These are phyloP conservation scores for Coemansia sp. DNA, from an alignment of 192 early-diverging fungal genomes.

Conservation along the genomic window DNA sequence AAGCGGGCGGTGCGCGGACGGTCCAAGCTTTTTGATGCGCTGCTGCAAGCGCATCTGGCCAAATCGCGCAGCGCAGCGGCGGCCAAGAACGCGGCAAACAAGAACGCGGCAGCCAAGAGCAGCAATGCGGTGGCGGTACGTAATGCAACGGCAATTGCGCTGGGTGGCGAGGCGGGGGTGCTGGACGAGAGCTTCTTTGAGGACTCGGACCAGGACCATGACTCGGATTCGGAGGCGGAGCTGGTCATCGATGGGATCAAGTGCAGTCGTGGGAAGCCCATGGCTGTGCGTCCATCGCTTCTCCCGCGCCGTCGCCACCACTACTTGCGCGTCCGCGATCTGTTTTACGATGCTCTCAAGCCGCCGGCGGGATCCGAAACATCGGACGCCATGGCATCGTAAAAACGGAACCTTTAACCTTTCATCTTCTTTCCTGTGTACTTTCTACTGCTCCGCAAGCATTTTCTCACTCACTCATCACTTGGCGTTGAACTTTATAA, in stretches of 20 bases:
- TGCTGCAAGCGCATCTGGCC: conserved; percentile 74
- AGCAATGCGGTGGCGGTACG: conserved; percentile 42
- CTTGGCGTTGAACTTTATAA: no score
- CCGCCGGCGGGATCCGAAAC: conserved; percentile 33
- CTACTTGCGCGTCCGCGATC: conserved; percentile 62
- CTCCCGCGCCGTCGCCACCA: conserved; percentile 62
- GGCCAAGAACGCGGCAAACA: conserved; percentile 38
- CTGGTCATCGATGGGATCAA: conserved; percentile 64
- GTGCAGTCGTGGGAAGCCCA: conserved; percentile 62
- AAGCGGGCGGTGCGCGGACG: conserved; percentile 85
- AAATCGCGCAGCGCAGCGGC: conserved; percentile 67
- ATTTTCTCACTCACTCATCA: no score
- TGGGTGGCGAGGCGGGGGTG: conserved; percentile 59
- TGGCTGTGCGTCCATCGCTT: conserved; percentile 58
- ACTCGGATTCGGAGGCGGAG: conserved; percentile 53
- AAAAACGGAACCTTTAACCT: neutral
- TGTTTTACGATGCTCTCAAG: conserved; percentile 66
- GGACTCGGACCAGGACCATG: conserved; percentile 75
- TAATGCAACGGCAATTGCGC: conserved; percentile 49
- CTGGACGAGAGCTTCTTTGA: conserved; percentile 49
- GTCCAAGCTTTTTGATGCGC: conserved; percentile 77
- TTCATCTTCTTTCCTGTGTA: neutral
- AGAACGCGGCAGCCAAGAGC: conserved; percentile 49
- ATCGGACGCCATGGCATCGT: conserved; percentile 17
- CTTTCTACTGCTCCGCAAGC: no score